Conservation (phyloP, 257 asterid species). For the Nicotiana paniculata region DNA sequence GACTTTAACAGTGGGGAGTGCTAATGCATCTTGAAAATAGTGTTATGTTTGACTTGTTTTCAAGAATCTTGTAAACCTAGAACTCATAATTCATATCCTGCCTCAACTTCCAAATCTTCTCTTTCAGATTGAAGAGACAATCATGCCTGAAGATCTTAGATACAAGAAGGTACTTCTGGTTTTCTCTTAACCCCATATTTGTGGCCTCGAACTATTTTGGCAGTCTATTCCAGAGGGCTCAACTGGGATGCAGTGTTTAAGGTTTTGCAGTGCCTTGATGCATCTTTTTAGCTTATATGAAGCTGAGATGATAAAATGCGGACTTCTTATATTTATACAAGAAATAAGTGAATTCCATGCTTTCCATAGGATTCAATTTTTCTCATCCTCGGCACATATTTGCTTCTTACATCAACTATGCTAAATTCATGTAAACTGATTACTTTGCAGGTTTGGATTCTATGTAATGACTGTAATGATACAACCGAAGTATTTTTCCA, state of each 20-base stretch:
- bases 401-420: neutral
- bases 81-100: neutral
- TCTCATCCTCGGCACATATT: neutral
- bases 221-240: neutral
- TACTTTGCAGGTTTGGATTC: constrained; percentile 70
- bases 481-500: constrained; percentile 92
- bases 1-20: neutral
- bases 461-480: constrained; percentile 93
- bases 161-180: constrained; percentile 58
- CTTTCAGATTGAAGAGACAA: constrained; percentile 66
- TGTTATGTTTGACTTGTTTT: neutral
- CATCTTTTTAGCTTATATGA: neutral
- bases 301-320: neutral
- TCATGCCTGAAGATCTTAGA: constrained; percentile 82
- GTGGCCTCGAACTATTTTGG: neutral
- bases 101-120: neutral
- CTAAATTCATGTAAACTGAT: neutral
- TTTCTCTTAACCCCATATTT: neutral
- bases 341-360: neutral
- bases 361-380: neutral
- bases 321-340: neutral
- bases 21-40: neutral
- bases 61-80: neutral
- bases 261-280: neutral
- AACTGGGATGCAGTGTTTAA: neutral